A percentile compares a stretch with the other conserved stretches of the same genome.
Conservation (phyloP, 345 rosid genomes). For the Salix udensis region DNA sequence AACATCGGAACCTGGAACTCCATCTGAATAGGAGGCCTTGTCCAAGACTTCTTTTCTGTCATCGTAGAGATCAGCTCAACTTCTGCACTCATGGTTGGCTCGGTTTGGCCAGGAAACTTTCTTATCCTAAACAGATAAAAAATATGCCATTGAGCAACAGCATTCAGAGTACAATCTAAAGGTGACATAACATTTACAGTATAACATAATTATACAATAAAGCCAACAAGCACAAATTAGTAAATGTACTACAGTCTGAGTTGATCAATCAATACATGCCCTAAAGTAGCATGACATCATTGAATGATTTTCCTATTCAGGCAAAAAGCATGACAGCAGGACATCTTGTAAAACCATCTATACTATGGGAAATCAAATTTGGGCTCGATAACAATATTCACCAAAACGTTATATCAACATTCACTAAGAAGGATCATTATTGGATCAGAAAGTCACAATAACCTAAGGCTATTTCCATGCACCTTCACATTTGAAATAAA, state of each 20-base stretch:
- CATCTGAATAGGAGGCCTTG: constrained; percentile 98
- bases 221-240: neutral
- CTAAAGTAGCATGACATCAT: neutral
- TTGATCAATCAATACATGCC: neutral
- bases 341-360: neutral
- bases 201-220: neutral
- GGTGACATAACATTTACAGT: neutral
- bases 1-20: constrained; percentile 99
- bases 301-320: neutral
- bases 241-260: neutral
- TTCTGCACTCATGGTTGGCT: constrained; percentile 95
- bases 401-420: neutral
- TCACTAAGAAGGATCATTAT: neutral
- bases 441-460: neutral
- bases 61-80: constrained; percentile 93
- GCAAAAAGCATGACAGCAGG: neutral
- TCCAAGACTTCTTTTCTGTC: constrained; percentile 91
- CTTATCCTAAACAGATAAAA: constrained; percentile 56
- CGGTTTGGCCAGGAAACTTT: constrained; percentile 98
- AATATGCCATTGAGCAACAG: constrained; percentile 1
- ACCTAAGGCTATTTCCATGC: neutral
- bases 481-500: neutral
- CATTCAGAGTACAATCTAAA: neutral
- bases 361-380: neutral
- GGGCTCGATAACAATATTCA: neutral